Percentiles rank a stretch among this genome's conserved stretches.
phyloP scores from a whole-genome alignment of 257 asterid species.

The Phtheirospermum japonicum region DNA sequence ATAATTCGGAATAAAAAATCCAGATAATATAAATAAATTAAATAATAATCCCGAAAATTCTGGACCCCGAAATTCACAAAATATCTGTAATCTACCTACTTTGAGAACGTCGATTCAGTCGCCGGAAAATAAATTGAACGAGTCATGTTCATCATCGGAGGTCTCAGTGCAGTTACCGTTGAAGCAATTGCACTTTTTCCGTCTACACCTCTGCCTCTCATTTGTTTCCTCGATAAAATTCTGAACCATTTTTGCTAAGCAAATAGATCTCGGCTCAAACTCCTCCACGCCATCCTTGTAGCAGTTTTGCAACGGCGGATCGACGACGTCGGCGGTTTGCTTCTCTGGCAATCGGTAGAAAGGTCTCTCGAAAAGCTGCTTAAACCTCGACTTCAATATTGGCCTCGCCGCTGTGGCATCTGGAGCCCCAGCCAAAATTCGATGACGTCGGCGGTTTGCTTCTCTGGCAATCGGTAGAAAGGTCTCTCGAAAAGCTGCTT shows the following conservation, averaged over 20 bases:
- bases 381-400: conserved; percentile 56
- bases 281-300: conserved; percentile 52
- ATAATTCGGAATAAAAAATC: neutral
- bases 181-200: too few relatives aligned
- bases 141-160: too few relatives aligned
- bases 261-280: too few relatives aligned
- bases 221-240: too few relatives aligned
- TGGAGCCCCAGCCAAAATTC: too few relatives aligned
- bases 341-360: conserved; percentile 45
- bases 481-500: too few relatives aligned
- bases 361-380: too few relatives aligned
- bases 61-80: conserved; percentile 26
- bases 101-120: conserved; percentile 61
- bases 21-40: too few relatives aligned
- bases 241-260: too few relatives aligned
- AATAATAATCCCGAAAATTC: neutral
- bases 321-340: conserved; percentile 32
- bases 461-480: conserved; percentile 37
- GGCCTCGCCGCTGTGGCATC: conserved; percentile 62
- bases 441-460: conserved; percentile 27
- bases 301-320: conserved; percentile 26
- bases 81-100: conserved; percentile 48
- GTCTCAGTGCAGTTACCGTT: too few relatives aligned
- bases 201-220: too few relatives aligned
- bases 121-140: too few relatives aligned